Percentiles rank a stretch among this genome's conserved stretches.
phyloP scores from a whole-genome alignment of 495 filamentous ascomycete species.

The Polyplosphaeria fusca region DNA sequence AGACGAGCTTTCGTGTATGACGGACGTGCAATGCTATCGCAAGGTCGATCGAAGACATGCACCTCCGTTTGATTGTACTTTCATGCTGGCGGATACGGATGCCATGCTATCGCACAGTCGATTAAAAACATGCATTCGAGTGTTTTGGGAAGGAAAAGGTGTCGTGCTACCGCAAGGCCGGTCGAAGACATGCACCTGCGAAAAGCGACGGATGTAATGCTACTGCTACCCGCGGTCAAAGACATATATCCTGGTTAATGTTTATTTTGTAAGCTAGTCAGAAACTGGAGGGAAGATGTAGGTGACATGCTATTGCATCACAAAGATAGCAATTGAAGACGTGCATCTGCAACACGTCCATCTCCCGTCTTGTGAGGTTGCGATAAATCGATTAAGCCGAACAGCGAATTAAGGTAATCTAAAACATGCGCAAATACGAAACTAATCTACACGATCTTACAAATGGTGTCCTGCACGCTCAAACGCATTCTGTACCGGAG shows the following conservation, averaged over 20 bases:
- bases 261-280: neutral
- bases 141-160: neutral
- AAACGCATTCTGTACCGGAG: no score
- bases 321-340: conserved; percentile 18
- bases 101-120: conserved; percentile 26
- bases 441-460: no score
- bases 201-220: conserved; percentile 1
- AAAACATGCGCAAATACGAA: no score
- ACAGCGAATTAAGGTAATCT: no score
- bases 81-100: neutral
- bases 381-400: no score
- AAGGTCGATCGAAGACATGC: conserved; percentile 14
- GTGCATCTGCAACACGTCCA: no score
- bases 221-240: conserved; percentile 6
- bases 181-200: conserved; percentile 21
- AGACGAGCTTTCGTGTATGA: conserved; percentile 19
- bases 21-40: conserved; percentile 2
- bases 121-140: conserved; percentile 24
- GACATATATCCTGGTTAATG: conserved; percentile 17
- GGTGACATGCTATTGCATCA: no score
- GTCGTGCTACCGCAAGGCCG: conserved; percentile 16
- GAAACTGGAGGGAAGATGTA: no score
- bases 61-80: neutral
- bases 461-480: no score
- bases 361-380: no score